Conservation (phyloP, 2,329 filamentous ascomycete species). For the Xylaria sp. region DNA sequence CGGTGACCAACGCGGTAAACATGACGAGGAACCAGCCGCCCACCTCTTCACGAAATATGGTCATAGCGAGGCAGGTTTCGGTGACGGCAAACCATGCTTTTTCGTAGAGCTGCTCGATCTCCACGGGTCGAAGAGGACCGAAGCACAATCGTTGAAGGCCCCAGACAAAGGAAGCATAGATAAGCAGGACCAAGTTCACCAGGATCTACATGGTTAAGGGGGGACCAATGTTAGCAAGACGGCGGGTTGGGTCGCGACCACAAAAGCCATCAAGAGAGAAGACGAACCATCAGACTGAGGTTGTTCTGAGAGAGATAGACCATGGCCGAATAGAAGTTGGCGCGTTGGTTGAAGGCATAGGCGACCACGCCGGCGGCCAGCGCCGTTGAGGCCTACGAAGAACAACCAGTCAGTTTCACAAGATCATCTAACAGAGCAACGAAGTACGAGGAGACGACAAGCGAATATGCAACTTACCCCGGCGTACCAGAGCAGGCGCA, state of each 20-base stretch:
- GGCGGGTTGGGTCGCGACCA: background rate
- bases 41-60: slow-evolving; percentile 92
- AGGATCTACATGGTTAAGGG: slow-evolving; percentile 57
- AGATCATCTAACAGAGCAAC: background rate
- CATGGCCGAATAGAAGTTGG: slow-evolving; percentile 97
- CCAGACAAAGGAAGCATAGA: slow-evolving; percentile 76
- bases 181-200: slow-evolving; percentile 80
- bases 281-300: slow-evolving; percentile 78
- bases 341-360: slow-evolving; percentile 87
- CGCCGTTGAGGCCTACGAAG: slow-evolving; percentile 59
- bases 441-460: background rate
- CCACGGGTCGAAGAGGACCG: slow-evolving; percentile 82
- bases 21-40: slow-evolving; percentile 93
- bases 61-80: slow-evolving; percentile 96
- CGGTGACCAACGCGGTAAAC: slow-evolving; percentile 87
- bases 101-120: slow-evolving; percentile 95
- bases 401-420: slow-evolving; percentile 14
- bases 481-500: slow-evolving; percentile 57
- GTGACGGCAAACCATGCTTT: slow-evolving; percentile 97
- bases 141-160: slow-evolving; percentile 86
- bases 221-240: slow-evolving; percentile 12
- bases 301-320: slow-evolving; percentile 97
- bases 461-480: slow-evolving; percentile 43
- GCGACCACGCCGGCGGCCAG: slow-evolving; percentile 79
- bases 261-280: background rate